Base-by-base conservation (phyloP, 192 early-diverging fungal genomes). In the Gigaspora rosea region DNA sequence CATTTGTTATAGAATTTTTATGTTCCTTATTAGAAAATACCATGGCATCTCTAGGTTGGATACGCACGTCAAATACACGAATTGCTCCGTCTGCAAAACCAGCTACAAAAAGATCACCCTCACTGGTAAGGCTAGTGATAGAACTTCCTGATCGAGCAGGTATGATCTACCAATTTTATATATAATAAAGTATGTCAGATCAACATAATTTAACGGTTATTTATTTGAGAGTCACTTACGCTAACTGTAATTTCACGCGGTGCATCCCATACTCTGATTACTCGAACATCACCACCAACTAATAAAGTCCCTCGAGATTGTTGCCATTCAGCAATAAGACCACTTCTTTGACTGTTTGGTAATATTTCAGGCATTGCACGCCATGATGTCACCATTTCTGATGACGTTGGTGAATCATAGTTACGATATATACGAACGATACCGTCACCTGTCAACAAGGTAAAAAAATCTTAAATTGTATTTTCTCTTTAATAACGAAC, bases 231-330 rank as follows among this genome's bases (percentile, higher is more conserved):
- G 27, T 13, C 15, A 57, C 86, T 73, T 88, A 92, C 91, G 68
- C 85, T 88, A 16, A 91, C 81, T 50, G 89, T 91, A 33, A 91
- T 76, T 75, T 95, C 94, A 48, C 88, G 86, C 11, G 91, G 86
- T 12, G 93, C 91, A 85, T 95, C 93, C 94, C 94, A 95, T 0
- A 95, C 86, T 57, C 89, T 83, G 65, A 94, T 90, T 15, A 88
- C 71, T 15, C 86, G 73, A 8, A 85, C 81, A 78, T 92, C 92
- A 20, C 94, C 94, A 52, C 87, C 87, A 22, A 91, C 87, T 27
- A 92, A 80, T 1, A 95, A 78, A 1, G 79, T 76, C 9, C 93
- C 94, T 18, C 86, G 81, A 33, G 78, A 76, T 82, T 95, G 94
- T 75, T 95, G 91, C 94, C 94, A 95, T 27, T 95, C 92, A 2